These are phyloP conservation scores for Fennellomyces sp. DNA, from an alignment of 371 early-diverging fungal genomes.

Conservation along the genomic window DNA sequence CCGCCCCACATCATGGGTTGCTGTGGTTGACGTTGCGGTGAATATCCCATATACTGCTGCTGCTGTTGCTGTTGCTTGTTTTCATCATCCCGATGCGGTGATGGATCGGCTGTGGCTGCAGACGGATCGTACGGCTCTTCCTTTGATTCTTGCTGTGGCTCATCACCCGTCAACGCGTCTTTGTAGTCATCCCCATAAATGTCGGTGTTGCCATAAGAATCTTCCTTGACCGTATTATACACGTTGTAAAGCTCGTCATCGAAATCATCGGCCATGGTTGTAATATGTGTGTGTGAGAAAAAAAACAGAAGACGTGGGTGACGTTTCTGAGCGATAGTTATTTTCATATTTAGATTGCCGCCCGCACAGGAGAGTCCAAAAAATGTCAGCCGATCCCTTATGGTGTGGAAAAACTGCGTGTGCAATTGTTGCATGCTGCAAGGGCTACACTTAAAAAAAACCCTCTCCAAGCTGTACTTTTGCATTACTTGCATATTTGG, in stretches of 20 bases:
- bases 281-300: too few relatives aligned
- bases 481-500: too few relatives aligned
- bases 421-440: too few relatives aligned
- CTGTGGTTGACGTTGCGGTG: slow-evolving; percentile 6
- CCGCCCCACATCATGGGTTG: slow-evolving; percentile 26
- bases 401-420: too few relatives aligned
- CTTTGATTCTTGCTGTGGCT: neutral
- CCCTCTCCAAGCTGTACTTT: too few relatives aligned
- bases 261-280: slow-evolving; percentile 24
- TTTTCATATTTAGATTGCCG: too few relatives aligned
- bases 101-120: neutral
- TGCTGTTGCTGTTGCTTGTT: neutral
- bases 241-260: slow-evolving; percentile 51
- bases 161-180: slow-evolving; percentile 14
- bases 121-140: neutral
- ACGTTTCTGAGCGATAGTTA: too few relatives aligned
- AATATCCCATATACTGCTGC: neutral
- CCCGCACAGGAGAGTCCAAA: too few relatives aligned
- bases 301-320: too few relatives aligned
- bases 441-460: too few relatives aligned
- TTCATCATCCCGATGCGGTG: too few relatives aligned
- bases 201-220: slow-evolving; percentile 22
- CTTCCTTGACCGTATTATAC: slow-evolving; percentile 34
- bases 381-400: too few relatives aligned
- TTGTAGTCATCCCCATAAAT: slow-evolving; percentile 35